A percentile compares a stretch with the other conserved stretches of the same genome.
Conservation (phyloP, 2,329 filamentous ascomycete genomes). For the Clarireedia hainanense region DNA sequence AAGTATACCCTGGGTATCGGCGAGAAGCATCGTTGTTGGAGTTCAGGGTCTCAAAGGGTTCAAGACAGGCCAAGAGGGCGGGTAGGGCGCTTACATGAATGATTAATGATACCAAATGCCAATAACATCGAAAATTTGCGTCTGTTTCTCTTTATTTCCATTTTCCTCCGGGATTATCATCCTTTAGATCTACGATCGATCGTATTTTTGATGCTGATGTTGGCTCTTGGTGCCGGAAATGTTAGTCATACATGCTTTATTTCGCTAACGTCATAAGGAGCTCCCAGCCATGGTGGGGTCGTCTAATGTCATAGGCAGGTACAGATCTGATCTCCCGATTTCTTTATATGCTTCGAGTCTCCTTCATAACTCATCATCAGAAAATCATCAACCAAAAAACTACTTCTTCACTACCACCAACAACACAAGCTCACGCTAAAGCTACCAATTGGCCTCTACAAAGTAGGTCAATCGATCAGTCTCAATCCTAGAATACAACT, state of each 20-base stretch:
- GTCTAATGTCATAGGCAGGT: slow-evolving; percentile 6
- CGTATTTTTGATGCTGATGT: not conserved
- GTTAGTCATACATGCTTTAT: not conserved
- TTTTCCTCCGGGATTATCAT: not conserved
- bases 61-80: not conserved
- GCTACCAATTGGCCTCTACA: not conserved
- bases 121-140: slow-evolving; percentile 2
- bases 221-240: not conserved
- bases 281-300: not conserved
- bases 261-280: not conserved
- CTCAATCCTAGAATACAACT: too few species aligned
- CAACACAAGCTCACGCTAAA: not conserved
- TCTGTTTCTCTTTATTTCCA: not conserved
- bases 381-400: not conserved
- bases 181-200: not conserved
- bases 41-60: slow-evolving; percentile 1
- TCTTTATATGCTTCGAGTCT: too few species aligned
- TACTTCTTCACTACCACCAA: not conserved
- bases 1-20: not conserved
- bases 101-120: slow-evolving; percentile 26
- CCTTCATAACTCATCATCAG: not conserved
- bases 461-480: too few species aligned
- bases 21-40: not conserved
- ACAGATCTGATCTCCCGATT: not conserved
- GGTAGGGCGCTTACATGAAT: slow-evolving; percentile 18